Conservation (phyloP, 2,329 filamentous ascomycete species). For the Phoma sp. region DNA sequence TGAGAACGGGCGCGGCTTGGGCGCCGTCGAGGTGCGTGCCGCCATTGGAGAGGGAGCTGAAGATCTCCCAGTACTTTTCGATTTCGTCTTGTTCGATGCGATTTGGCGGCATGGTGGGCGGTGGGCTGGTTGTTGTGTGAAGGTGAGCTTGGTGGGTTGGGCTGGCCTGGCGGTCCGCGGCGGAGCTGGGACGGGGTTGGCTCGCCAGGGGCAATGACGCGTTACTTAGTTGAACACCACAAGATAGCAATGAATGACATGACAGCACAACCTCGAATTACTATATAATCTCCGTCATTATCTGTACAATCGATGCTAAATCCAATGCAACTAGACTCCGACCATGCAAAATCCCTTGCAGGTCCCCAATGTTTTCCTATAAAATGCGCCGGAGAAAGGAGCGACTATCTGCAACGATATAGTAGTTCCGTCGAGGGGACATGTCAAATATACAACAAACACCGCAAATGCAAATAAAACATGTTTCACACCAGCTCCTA, state of each 20-base stretch:
- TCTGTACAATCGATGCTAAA: slow-evolving; percentile 6
- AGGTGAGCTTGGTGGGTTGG: slow-evolving; percentile 1
- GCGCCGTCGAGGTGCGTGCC: slow-evolving; percentile 71
- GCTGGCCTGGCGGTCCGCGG: too few relatives aligned
- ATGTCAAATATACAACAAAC: slow-evolving; percentile 23
- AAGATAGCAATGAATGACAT: neutral
- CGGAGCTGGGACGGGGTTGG: slow-evolving; percentile 1
- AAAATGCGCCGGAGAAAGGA: slow-evolving; percentile 12
- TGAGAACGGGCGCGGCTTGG: slow-evolving; percentile 74
- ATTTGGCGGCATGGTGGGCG: slow-evolving; percentile 52
- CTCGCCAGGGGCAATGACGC: slow-evolving; percentile 11
- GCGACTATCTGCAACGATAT: slow-evolving; percentile 13
- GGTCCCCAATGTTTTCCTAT: slow-evolving; percentile 13
- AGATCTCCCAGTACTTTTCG: slow-evolving; percentile 82
- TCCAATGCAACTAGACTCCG: slow-evolving; percentile 7
- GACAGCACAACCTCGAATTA: slow-evolving; percentile 11
- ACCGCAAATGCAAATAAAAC: slow-evolving; percentile 30
- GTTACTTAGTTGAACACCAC: too few relatives aligned
- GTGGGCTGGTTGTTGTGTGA: neutral
- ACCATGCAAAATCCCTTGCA: slow-evolving; percentile 3
- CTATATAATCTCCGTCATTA: slow-evolving; percentile 8
- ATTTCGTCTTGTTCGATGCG: slow-evolving; percentile 76
- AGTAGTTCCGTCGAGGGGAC: neutral
- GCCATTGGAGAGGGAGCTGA: slow-evolving; percentile 71
- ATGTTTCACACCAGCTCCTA: slow-evolving; percentile 53